Base-by-base conservation (phyloP, 768 basidiomycete species). In the Tylopilus sp. region DNA sequence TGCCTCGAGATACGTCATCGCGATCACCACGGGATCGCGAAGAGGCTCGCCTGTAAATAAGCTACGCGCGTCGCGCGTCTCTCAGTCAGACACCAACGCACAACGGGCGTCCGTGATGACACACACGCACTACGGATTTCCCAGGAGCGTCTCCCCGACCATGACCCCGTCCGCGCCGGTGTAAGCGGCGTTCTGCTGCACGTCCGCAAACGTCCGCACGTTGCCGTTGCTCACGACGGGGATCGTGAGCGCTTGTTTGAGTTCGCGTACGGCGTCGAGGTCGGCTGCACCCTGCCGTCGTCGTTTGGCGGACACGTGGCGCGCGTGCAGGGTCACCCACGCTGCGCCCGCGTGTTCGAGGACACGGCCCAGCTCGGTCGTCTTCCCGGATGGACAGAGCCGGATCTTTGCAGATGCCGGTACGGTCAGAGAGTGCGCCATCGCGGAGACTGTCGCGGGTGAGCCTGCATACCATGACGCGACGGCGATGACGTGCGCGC, bases 211-310 rank as follows among this genome's bases (percentile, higher is more conserved):
- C 17, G 65, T 69, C 28, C 81, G 78, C 17, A 91, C 88, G 61
- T 91, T 91, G 11, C 89, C 89, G 60, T 91, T 91, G 68, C 85
- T 88, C 43, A 91, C 69, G 45, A 89, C 79, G 9, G 83, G 85
- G 5, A 88, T 66, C 2, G 60, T 51, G 5, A 86, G 59, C 22
- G 65, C 61, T 0, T 77, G 71, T 59, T 82, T 83, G 26, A 90
- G 73, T 38, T 64, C 66, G 48, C 74, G 80, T 40, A 89, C 80
- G 53, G 82, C 73, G 44, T 69, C 68, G 13, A 89, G 76, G 60
- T 87, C 77, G n/a, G 86, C 87, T 20, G 84, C 72, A 11, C 88
- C 87, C 50, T 86, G 82, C 11, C 89, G 73, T 20, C 89, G 75
- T n/a, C 82, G 77, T 40, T 77, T 79, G 12, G 85, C 75, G 25